Conservation (phyloP, 1,284 basidiomycete genomes). For the Rhodofomes roseus region DNA sequence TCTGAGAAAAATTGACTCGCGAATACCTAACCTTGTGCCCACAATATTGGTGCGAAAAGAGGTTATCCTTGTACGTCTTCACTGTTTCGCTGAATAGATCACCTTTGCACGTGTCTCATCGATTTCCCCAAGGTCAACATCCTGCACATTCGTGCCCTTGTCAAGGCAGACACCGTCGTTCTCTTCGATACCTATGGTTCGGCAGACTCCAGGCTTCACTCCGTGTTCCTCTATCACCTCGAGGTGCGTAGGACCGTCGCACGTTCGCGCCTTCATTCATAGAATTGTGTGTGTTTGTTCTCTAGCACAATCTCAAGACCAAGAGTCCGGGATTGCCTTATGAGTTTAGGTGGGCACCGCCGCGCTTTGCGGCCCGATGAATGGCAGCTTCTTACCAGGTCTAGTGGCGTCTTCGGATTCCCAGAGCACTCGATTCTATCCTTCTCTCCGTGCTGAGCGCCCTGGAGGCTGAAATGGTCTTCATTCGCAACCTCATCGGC, state of each 20-base stretch:
- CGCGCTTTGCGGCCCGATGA: conserved; percentile 3
- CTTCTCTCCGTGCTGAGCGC: conserved; percentile 86
- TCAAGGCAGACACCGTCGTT: conserved; percentile 90
- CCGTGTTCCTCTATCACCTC: conserved; percentile 84
- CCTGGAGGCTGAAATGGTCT: conserved; percentile 91
- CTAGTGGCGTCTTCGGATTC: conserved; percentile 14
- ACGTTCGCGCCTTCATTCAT: conserved; percentile 1
- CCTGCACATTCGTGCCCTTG: conserved; percentile 89
- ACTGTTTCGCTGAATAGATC: background rate
- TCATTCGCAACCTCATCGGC: conserved; percentile 83
- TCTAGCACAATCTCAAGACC: conserved; percentile 76
- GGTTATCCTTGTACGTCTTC: conserved; percentile 71
- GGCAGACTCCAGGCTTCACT: conserved; percentile 80
- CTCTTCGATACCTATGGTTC: conserved; percentile 91
- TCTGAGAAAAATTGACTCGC: conserved; percentile 93
- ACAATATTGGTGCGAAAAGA: conserved; percentile 89
- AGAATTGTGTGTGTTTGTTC: too few relatives aligned
- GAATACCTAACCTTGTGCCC: conserved; percentile 91
- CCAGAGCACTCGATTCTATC: conserved; percentile 86
- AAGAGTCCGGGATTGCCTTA: conserved; percentile 72
- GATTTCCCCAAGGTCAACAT: conserved; percentile 71
- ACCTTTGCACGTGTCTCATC: conserved; percentile 3
- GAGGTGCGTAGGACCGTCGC: conserved; percentile 48
- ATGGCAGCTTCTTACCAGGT: conserved; percentile 15
- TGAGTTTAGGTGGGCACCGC: conserved; percentile 74